Conservation (phyloP, 164 flowering plant genomes). For the Litsea cubeba region DNA sequence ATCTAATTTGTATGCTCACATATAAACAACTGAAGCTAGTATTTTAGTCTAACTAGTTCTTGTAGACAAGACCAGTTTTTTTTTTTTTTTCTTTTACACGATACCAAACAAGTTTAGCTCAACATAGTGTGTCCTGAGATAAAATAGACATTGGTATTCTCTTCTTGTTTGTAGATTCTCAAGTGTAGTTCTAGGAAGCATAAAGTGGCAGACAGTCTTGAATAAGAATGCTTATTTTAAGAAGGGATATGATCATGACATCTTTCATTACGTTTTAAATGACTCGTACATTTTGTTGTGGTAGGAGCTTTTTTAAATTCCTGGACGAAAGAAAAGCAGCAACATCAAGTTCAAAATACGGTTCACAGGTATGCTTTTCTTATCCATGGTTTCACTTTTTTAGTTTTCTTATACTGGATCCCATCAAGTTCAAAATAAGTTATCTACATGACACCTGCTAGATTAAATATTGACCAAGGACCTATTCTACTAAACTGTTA, state of each 20-base stretch:
- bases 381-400: not conserved
- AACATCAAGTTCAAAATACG: slow-evolving; percentile 64
- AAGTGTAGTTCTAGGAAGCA: not conserved
- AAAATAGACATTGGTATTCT: not conserved
- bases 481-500: too few species aligned
- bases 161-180: not conserved
- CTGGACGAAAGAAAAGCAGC: slow-evolving; percentile 64
- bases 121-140: not conserved
- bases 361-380: slow-evolving; percentile 70
- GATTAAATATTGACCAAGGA: too few species aligned
- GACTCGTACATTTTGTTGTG: slow-evolving; percentile 8
- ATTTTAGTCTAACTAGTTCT: not conserved
- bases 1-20: not conserved
- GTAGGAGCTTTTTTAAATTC: slow-evolving; percentile 78
- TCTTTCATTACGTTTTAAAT: not conserved
- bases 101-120: not conserved
- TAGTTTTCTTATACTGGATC: too few species aligned
- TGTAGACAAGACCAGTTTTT: not conserved
- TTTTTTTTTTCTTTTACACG: not conserved
- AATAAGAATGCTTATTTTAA: not conserved
- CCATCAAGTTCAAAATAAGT: too few species aligned
- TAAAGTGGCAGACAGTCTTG: not conserved
- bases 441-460: too few species aligned
- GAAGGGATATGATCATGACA: not conserved
- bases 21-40: not conserved